Evolutionary conservation across 768 basidiomycete species (phyloP).

Genomic region (Hypsizygus marmoreus): DNA sequence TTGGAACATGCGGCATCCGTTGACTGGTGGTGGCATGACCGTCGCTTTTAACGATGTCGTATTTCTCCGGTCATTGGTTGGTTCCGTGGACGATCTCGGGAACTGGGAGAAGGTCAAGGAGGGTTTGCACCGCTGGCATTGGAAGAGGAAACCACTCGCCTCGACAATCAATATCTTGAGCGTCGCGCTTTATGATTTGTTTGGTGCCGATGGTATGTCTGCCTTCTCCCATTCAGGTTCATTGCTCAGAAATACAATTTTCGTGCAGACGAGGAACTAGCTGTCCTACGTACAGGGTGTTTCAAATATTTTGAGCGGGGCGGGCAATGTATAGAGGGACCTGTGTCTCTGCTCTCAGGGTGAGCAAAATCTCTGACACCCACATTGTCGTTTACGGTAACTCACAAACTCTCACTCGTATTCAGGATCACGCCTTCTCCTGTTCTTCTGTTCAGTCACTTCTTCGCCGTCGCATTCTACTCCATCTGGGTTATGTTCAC

Average conservation of each 20-base stretch:
- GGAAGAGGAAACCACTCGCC: conserved; percentile 79
- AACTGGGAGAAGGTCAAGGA: conserved; percentile 55
- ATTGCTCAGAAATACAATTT: neutral
- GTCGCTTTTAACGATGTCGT: conserved; percentile 90
- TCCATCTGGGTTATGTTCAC: conserved; percentile 90
- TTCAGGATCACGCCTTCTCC: conserved; percentile 81
- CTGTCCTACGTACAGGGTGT: conserved; percentile 77
- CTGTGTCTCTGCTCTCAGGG: conserved; percentile 90
- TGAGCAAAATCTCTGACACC: no score
- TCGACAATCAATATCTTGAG: conserved; percentile 92
- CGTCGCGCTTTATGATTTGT: conserved; percentile 91
- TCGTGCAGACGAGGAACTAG: conserved; percentile 56
- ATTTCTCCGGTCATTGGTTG: conserved; percentile 64
- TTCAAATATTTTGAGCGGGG: conserved; percentile 98
- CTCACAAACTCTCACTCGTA: neutral
- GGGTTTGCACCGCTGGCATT: conserved; percentile 76
- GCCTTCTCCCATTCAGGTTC: neutral
- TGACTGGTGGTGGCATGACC: conserved; percentile 98
- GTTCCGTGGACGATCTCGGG: conserved; percentile 39
- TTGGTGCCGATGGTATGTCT: conserved; percentile 85
- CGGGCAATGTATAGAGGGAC: conserved; percentile 85
- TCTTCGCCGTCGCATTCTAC: conserved; percentile 95
- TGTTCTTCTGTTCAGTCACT: conserved; percentile 80
- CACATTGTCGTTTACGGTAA: neutral
- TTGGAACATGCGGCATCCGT: conserved; percentile 99